phyloP scores from a whole-genome alignment of 306 rosid genomes.

The Alnus rubra region DNA sequence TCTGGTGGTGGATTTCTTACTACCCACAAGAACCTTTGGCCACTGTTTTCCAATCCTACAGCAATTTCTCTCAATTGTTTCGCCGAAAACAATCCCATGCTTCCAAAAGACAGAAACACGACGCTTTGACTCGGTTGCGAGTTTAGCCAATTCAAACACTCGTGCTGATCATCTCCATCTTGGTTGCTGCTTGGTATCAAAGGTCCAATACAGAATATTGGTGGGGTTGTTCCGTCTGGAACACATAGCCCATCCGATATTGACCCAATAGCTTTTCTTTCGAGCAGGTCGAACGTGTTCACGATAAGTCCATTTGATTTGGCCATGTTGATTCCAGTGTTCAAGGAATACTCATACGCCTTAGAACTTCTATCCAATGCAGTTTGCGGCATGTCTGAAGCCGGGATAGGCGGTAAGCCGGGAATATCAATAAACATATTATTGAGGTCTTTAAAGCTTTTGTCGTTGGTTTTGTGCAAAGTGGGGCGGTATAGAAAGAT shows the following conservation, averaged over 20 bases:
- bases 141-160: slow-evolving; percentile 9
- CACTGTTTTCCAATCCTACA: slow-evolving; percentile 4
- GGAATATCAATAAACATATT: no score
- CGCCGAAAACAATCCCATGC: not conserved
- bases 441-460: no score
- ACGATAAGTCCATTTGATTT: not conserved
- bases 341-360: not conserved
- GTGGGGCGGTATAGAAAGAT: not conserved
- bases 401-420: no score
- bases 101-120: slow-evolving; percentile 7
- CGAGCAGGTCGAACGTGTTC: not conserved
- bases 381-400: no score
- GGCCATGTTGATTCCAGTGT: not conserved
- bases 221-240: not conserved
- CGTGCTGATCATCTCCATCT: not conserved
- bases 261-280: not conserved
- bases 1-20: not conserved
- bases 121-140: slow-evolving; percentile 5
- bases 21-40: slow-evolving; percentile 7
- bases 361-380: no score
- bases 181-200: not conserved
- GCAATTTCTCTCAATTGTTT: not conserved
- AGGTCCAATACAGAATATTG: not conserved
- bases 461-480: not conserved
- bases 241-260: not conserved